These are phyloP conservation scores for Poa annua DNA, from an alignment of 176 grass and related monocot genomes.

Conservation along the genomic window DNA sequence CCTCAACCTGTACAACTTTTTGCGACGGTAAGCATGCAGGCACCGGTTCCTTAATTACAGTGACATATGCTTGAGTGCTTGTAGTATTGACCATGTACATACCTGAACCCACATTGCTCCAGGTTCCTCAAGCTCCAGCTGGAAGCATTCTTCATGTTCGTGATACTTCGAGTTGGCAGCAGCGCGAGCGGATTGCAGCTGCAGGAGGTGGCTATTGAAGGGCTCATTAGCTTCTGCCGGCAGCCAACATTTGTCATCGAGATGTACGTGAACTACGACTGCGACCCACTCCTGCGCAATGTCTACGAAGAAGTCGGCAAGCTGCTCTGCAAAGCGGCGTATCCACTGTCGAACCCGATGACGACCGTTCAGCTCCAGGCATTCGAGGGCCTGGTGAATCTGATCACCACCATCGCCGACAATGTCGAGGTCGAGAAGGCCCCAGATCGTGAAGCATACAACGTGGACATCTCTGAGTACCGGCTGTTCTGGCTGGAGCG, in stretches of 20 bases:
- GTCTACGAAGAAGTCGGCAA: conserved; percentile 76
- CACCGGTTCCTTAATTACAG: background rate
- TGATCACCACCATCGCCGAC: conserved; percentile 92
- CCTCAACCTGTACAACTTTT: conserved; percentile 87
- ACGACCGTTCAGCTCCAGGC: conserved; percentile 73
- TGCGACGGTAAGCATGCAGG: conserved; percentile 53
- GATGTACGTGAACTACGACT: conserved; percentile 97
- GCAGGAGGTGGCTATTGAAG: conserved; percentile 91
- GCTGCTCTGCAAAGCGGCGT: conserved; percentile 86
- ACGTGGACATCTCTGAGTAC: conserved; percentile 64
- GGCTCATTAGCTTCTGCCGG: conserved; percentile 79
- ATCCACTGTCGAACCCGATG: conserved; percentile 58
- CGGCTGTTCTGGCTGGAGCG: conserved; percentile 61
- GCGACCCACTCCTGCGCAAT: conserved; percentile 80
- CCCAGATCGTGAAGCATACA: conserved; percentile 53
- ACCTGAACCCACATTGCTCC: background rate
- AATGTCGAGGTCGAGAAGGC: conserved; percentile 63
- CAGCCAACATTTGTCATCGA: conserved; percentile 88
- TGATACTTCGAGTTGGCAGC: conserved; percentile 60
- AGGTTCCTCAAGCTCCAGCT: conserved; percentile 88
- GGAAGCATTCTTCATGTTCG: conserved; percentile 85
- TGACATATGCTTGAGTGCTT: background rate
- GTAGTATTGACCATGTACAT: background rate
- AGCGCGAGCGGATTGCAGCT: conserved; percentile 55
- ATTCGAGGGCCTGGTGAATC: conserved; percentile 80